Evolutionary conservation across 306 rosid species (phyloP), one percentile per base, ranked within the genome.

Genomic region (Purshia tridentata): DNA sequence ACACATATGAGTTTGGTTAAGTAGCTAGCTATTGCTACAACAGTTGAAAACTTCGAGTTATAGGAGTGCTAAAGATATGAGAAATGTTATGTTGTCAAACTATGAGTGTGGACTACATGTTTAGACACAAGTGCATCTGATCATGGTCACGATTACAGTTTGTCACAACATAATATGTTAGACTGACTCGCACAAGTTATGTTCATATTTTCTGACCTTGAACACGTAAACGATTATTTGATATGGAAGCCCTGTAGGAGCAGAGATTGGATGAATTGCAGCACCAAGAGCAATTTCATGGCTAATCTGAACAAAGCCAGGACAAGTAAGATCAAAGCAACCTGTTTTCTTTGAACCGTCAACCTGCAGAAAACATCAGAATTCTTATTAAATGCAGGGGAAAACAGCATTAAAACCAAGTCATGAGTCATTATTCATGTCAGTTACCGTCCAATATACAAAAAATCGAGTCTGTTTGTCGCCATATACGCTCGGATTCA

Each of bases 271-370:
- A 59, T 75, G 56, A 51, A 80, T 69, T 39, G 80, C 77, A 14
- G 80, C 78, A 56, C 84, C 84, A 57, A 75, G 80, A 70, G 84
- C 77, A 63, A 80, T 70, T 58, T 80, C 80, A 56, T 70, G 41
- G 73, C 74, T 75, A 11, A 44, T 70, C 49, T 75, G 84, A 16
- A 80, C 70, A 64, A 80, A 80, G 15, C 84, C 84, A 8, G 84
- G 77, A 39, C 84, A 80, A 62, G 73, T 75, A 14, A 75, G 73
- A 64, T 80, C 84, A 65, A 80, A 75, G 77, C 84, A 80, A 47
- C 84, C 84, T 45, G 77, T 80, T 56, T 42, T 70, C 13, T 63
- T 11, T 39, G 83, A 74, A 48, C 64, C 80, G 41, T 75, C 84
- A 50, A 19, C 50, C 80, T 80, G 53, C 35, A 47, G 11, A 6